phyloP scores from a whole-genome alignment of 345 rosid species.

The Rhizophora apiculata region DNA sequence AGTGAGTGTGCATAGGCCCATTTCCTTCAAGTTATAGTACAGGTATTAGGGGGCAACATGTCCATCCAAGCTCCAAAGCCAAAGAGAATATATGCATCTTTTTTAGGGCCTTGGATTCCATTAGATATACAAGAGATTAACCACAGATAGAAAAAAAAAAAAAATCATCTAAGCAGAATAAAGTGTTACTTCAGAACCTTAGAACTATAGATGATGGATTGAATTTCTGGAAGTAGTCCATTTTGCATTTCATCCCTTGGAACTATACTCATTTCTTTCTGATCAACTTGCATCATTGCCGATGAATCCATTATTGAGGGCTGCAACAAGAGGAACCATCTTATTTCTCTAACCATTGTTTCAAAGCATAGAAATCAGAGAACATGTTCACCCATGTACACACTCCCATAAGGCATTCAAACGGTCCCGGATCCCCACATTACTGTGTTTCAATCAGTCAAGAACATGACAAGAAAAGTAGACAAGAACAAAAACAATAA shows the following conservation, averaged over 20 bases:
- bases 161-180: background rate
- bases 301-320: constrained; percentile 6
- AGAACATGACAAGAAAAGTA: too few species aligned
- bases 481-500: too few species aligned
- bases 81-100: background rate
- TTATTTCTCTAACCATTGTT: background rate
- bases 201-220: constrained; percentile 14
- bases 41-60: background rate
- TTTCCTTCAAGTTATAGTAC: background rate
- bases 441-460: too few species aligned
- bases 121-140: background rate
- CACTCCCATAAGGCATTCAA: too few species aligned
- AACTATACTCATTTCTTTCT: constrained; percentile 15
- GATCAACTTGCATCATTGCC: constrained; percentile 17
- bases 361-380: background rate
- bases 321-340: background rate
- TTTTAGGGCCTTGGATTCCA: background rate
- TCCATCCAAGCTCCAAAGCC: background rate
- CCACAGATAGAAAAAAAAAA: background rate
- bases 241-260: constrained; percentile 17
- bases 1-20: background rate
- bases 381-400: background rate
- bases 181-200: constrained; percentile 10
- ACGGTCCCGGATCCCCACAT: too few species aligned
- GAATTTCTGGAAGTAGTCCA: constrained; percentile 14